Base-by-base conservation (phyloP, 352 stramenopile genomes). In the Phytophthora citrophthora region DNA sequence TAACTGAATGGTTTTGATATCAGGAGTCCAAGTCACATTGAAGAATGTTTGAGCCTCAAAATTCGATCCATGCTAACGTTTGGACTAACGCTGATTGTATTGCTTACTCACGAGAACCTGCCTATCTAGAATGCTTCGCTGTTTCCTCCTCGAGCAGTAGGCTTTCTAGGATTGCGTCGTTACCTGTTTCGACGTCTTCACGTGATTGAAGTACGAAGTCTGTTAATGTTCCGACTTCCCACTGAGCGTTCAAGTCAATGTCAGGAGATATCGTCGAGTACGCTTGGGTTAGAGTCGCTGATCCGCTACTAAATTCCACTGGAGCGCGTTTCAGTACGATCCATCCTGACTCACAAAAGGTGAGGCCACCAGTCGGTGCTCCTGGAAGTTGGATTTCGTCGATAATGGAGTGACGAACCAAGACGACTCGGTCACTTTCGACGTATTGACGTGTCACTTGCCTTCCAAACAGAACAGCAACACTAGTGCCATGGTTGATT, bases 201-300 rank as follows among this genome's bases (percentile, higher is more conserved):
- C 64, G 57, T 20, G 64, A 68, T 4, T 60, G 50, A 12, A 83
- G 53, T 24, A 82, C 74, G 26, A 86, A 81, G 26, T 83, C 60
- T 6, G 71, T 83, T 23, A 83, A 36, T 1, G 64, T 48, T 32
- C 65, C 68, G 1, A 79, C 49, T 20, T 79, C 54, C 39, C 69
- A 69, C 3, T 79, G 55, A 0, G 53, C 36, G 45, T 76, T 57
- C 5, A 76, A 44, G 13, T 68, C 46, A n/a, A 74, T 61, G 20
- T 62, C 51, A 2, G 58, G 58, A 3, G 64, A 51, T n/a, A 68
- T 34, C 0, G 45, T 72, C 4, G 66, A 69, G 24, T 62, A 79
- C 36, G 54, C 47, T 40, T 68, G 68, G 12, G 65, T 24, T 1
- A 74, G 20, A 16, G 51, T 72, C 12, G 61, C 49, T 15, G 32